Evolutionary conservation across 108 stramenopile species (phyloP).

Genomic region (Chaetoceros muelleri): DNA sequence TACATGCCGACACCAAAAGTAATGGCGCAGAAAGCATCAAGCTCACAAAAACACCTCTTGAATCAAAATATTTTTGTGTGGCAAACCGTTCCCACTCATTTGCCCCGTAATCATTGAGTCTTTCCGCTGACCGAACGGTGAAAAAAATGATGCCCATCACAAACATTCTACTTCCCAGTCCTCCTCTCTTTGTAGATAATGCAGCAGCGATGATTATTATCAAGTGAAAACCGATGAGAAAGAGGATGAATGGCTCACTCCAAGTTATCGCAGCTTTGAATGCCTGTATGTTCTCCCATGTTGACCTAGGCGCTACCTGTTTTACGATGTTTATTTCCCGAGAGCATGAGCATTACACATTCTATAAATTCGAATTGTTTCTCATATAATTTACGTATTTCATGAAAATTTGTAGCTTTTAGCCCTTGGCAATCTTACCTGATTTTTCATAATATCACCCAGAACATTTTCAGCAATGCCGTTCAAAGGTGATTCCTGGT

Average conservation of each 20-base stretch:
- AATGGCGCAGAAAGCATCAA: conserved; percentile 77
- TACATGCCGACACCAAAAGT: conserved; percentile 51
- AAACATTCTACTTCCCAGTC: conserved; percentile 28
- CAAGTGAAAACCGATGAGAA: conserved; percentile 48
- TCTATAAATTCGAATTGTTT: too few species aligned
- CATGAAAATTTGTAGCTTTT: conserved; percentile 44
- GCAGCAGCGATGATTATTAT: conserved; percentile 37
- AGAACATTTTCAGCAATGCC: conserved; percentile 75
- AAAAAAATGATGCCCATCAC: conserved; percentile 55
- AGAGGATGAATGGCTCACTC: conserved; percentile 67
- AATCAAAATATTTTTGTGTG: conserved; percentile 89
- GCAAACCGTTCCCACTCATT: conserved; percentile 66
- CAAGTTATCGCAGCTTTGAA: conserved; percentile 71
- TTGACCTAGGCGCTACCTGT: background rate
- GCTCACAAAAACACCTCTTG: conserved; percentile 67
- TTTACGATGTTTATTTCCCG: too few species aligned
- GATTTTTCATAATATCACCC: conserved; percentile 51
- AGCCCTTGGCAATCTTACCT: too few species aligned
- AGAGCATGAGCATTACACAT: too few species aligned
- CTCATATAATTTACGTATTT: conserved; percentile 69
- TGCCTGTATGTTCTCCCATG: conserved; percentile 13
- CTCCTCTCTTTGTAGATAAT: conserved; percentile 27
- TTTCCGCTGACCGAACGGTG: conserved; percentile 60
- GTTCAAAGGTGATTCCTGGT: conserved; percentile 44
- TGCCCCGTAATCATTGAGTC: conserved; percentile 38